These are phyloP conservation scores for Biancaea sappan DNA, from an alignment of 306 rosid species.

Conservation along the genomic window DNA sequence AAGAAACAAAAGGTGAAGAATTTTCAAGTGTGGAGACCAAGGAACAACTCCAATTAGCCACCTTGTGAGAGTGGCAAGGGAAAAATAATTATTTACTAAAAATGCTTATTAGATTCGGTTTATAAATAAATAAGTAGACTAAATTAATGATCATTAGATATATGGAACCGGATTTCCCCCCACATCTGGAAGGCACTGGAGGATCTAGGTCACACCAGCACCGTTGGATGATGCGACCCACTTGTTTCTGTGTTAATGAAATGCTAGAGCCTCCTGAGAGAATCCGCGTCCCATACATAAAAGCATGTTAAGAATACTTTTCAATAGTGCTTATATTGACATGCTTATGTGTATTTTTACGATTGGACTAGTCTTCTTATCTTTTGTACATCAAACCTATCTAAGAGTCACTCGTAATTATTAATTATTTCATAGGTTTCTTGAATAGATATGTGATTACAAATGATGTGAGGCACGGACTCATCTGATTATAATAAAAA, in stretches of 20 bases:
- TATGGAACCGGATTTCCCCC: too few relatives aligned
- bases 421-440: background rate
- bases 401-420: background rate
- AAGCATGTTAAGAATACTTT: too few relatives aligned
- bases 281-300: too few relatives aligned
- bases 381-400: background rate
- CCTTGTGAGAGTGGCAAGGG: constrained; percentile 30
- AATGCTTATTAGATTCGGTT: background rate
- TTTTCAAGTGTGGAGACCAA: constrained; percentile 8
- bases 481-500: background rate
- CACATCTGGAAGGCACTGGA: too few relatives aligned
- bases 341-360: background rate
- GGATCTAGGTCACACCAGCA: too few relatives aligned
- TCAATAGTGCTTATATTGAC: too few relatives aligned
- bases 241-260: too few relatives aligned
- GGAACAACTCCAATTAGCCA: constrained; percentile 23
- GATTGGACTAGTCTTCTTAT: background rate
- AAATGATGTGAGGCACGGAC: too few relatives aligned
- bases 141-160: background rate
- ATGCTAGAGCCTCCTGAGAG: too few relatives aligned
- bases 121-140: background rate
- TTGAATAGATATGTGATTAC: background rate
- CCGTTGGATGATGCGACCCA: too few relatives aligned
- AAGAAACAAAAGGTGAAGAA: constrained; percentile 18
- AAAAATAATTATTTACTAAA: background rate